Base-by-base conservation (phyloP, 2,329 filamentous ascomycete genomes). In the Claviceps sp. region DNA sequence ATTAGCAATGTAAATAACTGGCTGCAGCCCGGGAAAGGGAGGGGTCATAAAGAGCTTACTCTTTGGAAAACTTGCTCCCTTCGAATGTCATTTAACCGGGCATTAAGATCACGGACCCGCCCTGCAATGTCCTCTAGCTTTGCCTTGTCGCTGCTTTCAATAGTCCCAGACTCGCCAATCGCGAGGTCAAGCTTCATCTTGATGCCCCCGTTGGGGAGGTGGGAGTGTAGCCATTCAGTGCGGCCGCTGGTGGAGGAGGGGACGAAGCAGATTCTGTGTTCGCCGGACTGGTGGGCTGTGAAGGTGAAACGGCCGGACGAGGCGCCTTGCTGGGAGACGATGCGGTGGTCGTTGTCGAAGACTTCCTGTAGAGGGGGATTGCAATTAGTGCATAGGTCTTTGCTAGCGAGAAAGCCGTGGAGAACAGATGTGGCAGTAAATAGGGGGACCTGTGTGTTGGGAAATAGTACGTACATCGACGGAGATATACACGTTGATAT, bases 311-410 rank as follows among this genome's bases (percentile, higher is more conserved):
- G 86, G 60, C 93, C 90, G 44, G 78, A 73, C 55, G 80, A 71
- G 43, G 77, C 70, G 62, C 91, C 90, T 55, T 85, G 84, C 70
- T 95, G 88, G 58, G 84, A 87, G 57, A 97, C 87, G 56, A 98
- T 86, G 57, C 90, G 89, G 79, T 98, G 93, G 75, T 97, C 85
- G 70, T 94, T 91, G 78, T 97, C 90, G 71, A 98, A 98, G 63
- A 85, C 79, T 75, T 98, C 93, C 79, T 85, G 55, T 52, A 26
- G 38, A 50, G 40, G 37, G 45, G 45, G 16, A 24, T 41, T 8
- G 38, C 16, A 20, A 40, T 16, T 7, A n/a, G 30, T 11, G 3
- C 30, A 34, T 11, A 34, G 30, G 30, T 11, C 30, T 34, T 34
- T 34, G 30, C 30, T 34, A 34, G 11, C 9, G 4, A 34, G 30